These are phyloP conservation scores for Isatis lusitanica DNA, from an alignment of 441 rosid genomes.

Conservation along the genomic window DNA sequence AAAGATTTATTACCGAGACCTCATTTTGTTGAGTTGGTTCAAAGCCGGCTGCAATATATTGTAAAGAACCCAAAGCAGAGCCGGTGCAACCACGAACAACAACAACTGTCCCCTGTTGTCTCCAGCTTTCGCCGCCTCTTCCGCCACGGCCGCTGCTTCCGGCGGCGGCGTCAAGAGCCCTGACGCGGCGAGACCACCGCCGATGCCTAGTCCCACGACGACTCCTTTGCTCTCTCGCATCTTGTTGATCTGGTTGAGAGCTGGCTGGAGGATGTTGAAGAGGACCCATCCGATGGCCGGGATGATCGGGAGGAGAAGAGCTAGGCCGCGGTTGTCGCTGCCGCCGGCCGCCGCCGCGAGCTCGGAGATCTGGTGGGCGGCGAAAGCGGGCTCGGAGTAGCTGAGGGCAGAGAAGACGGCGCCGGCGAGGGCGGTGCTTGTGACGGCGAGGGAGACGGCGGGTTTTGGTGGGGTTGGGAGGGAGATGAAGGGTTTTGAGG, in stretches of 20 bases:
- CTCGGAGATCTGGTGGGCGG: slow-evolving; percentile 77
- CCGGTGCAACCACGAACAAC: slow-evolving; percentile 54
- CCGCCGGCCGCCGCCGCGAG: slow-evolving; percentile 64
- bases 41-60: slow-evolving; percentile 64
- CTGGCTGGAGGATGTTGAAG: slow-evolving; percentile 90
- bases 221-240: slow-evolving; percentile 71
- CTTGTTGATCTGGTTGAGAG: slow-evolving; percentile 76
- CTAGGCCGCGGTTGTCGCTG: slow-evolving; percentile 84
- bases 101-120: slow-evolving; percentile 70
- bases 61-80: slow-evolving; percentile 59
- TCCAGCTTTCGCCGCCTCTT: slow-evolving; percentile 42
- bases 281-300: slow-evolving; percentile 93
- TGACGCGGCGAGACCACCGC: slow-evolving; percentile 65
- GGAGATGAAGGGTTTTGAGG: slow-evolving; percentile 39
- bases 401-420: slow-evolving; percentile 74
- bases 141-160: slow-evolving; percentile 53
- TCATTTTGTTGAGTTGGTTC: slow-evolving; percentile 61
- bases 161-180: slow-evolving; percentile 47
- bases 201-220: slow-evolving; percentile 68
- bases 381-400: slow-evolving; percentile 71
- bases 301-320: slow-evolving; percentile 73
- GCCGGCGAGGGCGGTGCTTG: slow-evolving; percentile 65
- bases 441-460: slow-evolving; percentile 22
- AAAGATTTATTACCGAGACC: slow-evolving; percentile 32
- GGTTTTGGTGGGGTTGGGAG: slow-evolving; percentile 46